A percentile compares a stretch with the other conserved stretches of the same genome.
These are phyloP conservation scores for Candida pseudoglaebosa DNA, from an alignment of 805 yeast species.

Conservation along the genomic window DNA sequence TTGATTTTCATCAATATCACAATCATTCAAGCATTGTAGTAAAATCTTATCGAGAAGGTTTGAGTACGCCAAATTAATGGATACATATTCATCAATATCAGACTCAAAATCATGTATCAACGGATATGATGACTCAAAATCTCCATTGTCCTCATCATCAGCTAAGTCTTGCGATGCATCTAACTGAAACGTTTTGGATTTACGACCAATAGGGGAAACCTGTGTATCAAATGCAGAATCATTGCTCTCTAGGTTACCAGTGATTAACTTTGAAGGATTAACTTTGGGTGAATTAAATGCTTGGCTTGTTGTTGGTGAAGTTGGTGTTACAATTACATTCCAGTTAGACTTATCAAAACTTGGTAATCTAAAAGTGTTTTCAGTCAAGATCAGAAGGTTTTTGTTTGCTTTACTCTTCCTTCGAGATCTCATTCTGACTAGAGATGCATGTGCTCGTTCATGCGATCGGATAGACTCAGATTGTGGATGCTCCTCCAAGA, in stretches of 20 bases:
- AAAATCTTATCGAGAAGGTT: constrained; percentile 50
- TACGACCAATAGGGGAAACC: constrained; percentile 3
- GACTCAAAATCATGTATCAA: background rate
- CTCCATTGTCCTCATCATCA: constrained; percentile 3
- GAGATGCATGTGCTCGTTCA: constrained; percentile 64
- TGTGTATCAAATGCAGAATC: constrained; percentile 5
- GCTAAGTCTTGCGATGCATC: constrained; percentile 4
- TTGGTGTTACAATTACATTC: constrained; percentile 20
- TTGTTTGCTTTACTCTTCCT: constrained; percentile 46
- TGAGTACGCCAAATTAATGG: constrained; percentile 19
- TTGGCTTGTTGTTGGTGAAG: constrained; percentile 14
- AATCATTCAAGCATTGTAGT: constrained; percentile 59
- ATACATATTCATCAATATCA: background rate
- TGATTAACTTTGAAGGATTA: constrained; percentile 6
- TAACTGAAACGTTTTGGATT: background rate
- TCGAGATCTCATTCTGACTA: constrained; percentile 56
- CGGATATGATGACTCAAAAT: background rate
- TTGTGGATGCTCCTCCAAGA: constrained; percentile 25
- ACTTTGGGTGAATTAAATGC: constrained; percentile 3
- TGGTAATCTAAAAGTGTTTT: constrained; percentile 17
- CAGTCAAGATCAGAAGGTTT: constrained; percentile 23
- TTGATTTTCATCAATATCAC: constrained; percentile 42
- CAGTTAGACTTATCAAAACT: constrained; percentile 16
- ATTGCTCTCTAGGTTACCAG: background rate
- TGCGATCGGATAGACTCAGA: constrained; percentile 39